These are phyloP conservation scores for Lipomyces starkeyi DNA, from an alignment of 805 yeast species.

Conservation along the genomic window DNA sequence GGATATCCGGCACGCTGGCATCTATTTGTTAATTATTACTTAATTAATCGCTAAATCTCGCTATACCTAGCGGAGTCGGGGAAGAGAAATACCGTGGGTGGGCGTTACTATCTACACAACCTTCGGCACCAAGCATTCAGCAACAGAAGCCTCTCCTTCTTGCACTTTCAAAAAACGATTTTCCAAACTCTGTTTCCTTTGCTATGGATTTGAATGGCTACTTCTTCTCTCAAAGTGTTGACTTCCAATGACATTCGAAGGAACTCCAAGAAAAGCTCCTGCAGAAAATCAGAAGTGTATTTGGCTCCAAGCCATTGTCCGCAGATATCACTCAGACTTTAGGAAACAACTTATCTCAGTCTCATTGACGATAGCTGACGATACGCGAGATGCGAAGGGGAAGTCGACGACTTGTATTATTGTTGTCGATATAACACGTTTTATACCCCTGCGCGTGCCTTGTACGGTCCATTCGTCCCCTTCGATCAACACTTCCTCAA, in stretches of 20 bases:
- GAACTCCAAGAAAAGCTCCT: background rate
- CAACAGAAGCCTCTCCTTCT: conserved; percentile 4
- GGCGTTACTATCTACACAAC: conserved; percentile 24
- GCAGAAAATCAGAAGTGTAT: background rate
- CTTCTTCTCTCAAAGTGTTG: no score
- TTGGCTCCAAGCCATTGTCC: background rate
- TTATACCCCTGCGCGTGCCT: conserved; percentile 21
- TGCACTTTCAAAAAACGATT: conserved; percentile 11
- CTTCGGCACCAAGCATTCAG: conserved; percentile 12
- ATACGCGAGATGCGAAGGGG: conserved; percentile 2
- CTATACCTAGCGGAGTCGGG: background rate
- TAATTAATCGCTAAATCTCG: no score
- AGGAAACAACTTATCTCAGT: background rate
- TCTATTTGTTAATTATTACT: no score
- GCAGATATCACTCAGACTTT: conserved; percentile 4
- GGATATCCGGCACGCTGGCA: background rate
- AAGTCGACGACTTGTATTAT: conserved; percentile 13
- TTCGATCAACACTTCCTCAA: conserved; percentile 26
- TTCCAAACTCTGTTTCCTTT: conserved; percentile 11
- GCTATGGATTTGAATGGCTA: background rate
- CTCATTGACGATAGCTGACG: conserved; percentile 4
- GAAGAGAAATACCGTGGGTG: conserved; percentile 12
- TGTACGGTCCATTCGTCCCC: conserved; percentile 25
- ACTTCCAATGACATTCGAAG: no score
- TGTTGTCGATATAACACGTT: conserved; percentile 12